Percentiles rank a stretch among this genome's conserved stretches.
phyloP scores from a whole-genome alignment of 2,329 filamentous ascomycete genomes.

The Fusarium miscanthi region DNA sequence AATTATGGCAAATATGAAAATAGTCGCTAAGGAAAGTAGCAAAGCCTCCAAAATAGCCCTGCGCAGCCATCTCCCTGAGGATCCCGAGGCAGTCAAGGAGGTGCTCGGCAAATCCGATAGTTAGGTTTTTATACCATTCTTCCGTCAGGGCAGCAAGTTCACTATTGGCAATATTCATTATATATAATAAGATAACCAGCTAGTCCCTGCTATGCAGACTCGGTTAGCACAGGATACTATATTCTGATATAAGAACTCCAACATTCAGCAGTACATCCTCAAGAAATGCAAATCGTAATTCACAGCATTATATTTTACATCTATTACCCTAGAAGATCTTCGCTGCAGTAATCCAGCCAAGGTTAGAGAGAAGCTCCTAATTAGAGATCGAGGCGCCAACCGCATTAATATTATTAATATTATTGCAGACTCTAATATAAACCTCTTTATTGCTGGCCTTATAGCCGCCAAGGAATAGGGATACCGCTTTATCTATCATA shows the following conservation, averaged over 20 bases:
- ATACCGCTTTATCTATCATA: constrained; percentile 52
- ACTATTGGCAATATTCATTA: neutral
- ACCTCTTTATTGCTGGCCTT: constrained; percentile 63
- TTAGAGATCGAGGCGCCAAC: accelerated
- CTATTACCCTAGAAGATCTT: neutral
- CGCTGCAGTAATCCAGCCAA: neutral
- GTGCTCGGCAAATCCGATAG: neutral
- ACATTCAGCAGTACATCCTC: constrained; percentile 57
- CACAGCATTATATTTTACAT: constrained; percentile 48
- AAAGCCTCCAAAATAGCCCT: neutral
- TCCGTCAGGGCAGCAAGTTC: neutral
- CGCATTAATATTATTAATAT: constrained; percentile 61
- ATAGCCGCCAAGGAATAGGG: constrained; percentile 49
- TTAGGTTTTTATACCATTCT: neutral
- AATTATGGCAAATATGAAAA: neutral
- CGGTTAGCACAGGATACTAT: constrained; percentile 65
- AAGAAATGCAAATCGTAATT: constrained; percentile 63
- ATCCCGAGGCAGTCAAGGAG: neutral
- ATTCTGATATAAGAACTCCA: constrained; percentile 66
- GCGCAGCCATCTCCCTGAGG: neutral
- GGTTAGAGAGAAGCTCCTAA: neutral
- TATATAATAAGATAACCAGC: accelerated
- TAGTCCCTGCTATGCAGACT: accelerated
- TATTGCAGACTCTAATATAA: constrained; percentile 64
- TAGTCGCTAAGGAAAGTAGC: neutral